phyloP scores from a whole-genome alignment of 2,329 filamentous ascomycete genomes.

The Colletotrichum tropicale region DNA sequence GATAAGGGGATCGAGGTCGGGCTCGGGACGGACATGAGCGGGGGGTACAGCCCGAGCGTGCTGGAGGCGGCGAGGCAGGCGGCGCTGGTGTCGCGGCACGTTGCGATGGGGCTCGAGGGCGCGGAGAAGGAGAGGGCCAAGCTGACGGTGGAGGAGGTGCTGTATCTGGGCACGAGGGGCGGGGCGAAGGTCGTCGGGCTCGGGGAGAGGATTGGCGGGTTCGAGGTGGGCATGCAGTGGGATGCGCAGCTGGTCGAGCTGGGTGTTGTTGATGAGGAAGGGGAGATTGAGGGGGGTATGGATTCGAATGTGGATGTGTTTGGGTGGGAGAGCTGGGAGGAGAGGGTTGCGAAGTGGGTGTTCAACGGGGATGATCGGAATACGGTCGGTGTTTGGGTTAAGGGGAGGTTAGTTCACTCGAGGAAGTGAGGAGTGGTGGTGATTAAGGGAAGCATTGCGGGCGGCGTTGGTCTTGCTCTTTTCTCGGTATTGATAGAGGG shows the following conservation, averaged over 20 bases:
- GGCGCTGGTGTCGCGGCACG: constrained; percentile 75
- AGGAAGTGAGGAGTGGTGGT: constrained; percentile 26
- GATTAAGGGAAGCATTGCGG: background rate
- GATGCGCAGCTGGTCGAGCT: constrained; percentile 86
- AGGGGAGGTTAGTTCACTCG: constrained; percentile 79
- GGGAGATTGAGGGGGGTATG: constrained; percentile 35
- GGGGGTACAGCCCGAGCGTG: constrained; percentile 82
- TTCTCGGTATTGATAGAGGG: fast-evolving
- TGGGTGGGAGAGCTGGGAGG: constrained; percentile 88
- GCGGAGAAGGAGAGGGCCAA: constrained; percentile 58
- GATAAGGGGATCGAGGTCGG: constrained; percentile 79
- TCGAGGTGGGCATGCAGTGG: constrained; percentile 86
- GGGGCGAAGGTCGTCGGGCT: constrained; percentile 84
- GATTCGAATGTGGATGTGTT: constrained; percentile 83
- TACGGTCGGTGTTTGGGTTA: constrained; percentile 87
- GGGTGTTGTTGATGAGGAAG: constrained; percentile 49
- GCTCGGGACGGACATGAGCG: constrained; percentile 88
- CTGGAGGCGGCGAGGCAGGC: constrained; percentile 86
- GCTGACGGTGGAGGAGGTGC: constrained; percentile 81
- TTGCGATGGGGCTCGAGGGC: constrained; percentile 58
- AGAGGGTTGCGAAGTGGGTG: constrained; percentile 91
- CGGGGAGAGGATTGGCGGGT: constrained; percentile 73
- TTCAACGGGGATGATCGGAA: constrained; percentile 94
- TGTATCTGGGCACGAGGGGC: constrained; percentile 88
- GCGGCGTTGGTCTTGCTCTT: background rate